A percentile compares a stretch with the other conserved stretches of the same genome.
Evolutionary conservation across 2,329 filamentous ascomycete genomes (phyloP).

Genomic region (Tolypocladium tundrense): DNA sequence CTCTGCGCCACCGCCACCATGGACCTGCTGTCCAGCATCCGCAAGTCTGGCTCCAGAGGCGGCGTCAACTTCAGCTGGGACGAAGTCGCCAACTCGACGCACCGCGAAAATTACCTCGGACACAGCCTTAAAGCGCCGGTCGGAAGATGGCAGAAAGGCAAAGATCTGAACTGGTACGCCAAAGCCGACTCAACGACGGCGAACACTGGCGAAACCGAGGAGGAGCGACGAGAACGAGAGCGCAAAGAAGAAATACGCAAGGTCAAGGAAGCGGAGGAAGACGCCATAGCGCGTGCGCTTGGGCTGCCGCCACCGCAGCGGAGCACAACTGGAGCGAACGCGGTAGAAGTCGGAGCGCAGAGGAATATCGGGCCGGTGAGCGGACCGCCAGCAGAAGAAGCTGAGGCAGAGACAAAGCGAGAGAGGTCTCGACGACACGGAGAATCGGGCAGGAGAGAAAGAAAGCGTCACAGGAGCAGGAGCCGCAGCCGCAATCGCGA

Average conservation of each 20-base stretch:
- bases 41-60: constrained; percentile 83
- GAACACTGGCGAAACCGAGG: constrained; percentile 44
- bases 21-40: constrained; percentile 88
- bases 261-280: constrained; percentile 87
- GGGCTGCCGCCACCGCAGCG: constrained; percentile 63
- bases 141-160: constrained; percentile 80
- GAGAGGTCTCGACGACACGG: constrained; percentile 21
- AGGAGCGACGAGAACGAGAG: constrained; percentile 48
- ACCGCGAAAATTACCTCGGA: constrained; percentile 84
- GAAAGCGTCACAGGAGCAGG: constrained; percentile 24
- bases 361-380: constrained; percentile 21
- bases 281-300: constrained; percentile 74
- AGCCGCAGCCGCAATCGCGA: constrained; percentile 18
- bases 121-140: constrained; percentile 89
- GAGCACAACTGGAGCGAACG: constrained; percentile 53
- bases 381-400: constrained; percentile 12
- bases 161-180: constrained; percentile 55
- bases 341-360: constrained; percentile 48
- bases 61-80: constrained; percentile 97
- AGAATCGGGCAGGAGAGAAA: constrained; percentile 19
- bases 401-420: constrained; percentile 14
- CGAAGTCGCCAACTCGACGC: constrained; percentile 74
- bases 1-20: constrained; percentile 34
- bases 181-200: constrained; percentile 36
- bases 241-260: constrained; percentile 67